Percentiles rank a stretch among this genome's conserved stretches.
These are phyloP conservation scores for Bimuria novae-zelandiae DNA, from an alignment of 2,329 filamentous ascomycete genomes.

Conservation along the genomic window DNA sequence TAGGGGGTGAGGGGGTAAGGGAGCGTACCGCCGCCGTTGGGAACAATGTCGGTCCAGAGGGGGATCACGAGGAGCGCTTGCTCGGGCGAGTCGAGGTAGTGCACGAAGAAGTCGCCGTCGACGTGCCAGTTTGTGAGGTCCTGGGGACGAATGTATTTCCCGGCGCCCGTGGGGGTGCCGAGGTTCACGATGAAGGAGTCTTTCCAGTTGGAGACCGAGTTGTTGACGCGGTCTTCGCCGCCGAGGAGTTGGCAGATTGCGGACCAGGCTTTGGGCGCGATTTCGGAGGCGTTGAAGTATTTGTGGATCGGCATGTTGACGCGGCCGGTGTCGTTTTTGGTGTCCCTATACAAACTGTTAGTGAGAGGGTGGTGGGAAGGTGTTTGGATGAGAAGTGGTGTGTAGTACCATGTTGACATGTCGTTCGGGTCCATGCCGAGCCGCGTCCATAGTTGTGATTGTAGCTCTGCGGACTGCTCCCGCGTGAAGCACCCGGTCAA, in stretches of 20 bases:
- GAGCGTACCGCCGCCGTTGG: conserved; percentile 66
- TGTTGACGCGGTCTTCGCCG: conserved; percentile 53
- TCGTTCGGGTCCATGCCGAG: conserved; percentile 68
- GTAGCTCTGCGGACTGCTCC: conserved; percentile 54
- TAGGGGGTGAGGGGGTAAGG: conserved; percentile 66
- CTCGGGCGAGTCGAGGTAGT: conserved; percentile 72
- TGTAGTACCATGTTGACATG: conserved; percentile 63
- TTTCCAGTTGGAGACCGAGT: conserved; percentile 61
- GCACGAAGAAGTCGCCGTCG: conserved; percentile 73
- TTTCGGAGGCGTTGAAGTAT: conserved; percentile 57
- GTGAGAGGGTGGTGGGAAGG: no score
- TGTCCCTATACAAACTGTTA: conserved; percentile 38
- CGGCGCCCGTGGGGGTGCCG: conserved; percentile 58
- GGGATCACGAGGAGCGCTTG: conserved; percentile 71
- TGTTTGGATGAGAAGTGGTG: background rate
- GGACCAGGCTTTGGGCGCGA: conserved; percentile 69
- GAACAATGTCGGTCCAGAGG: conserved; percentile 66
- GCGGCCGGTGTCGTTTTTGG: conserved; percentile 47
- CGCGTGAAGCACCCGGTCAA: conserved; percentile 58
- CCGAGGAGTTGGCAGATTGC: conserved; percentile 70
- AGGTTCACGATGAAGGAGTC: conserved; percentile 74
- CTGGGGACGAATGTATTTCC: conserved; percentile 56
- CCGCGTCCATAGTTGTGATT: conserved; percentile 63
- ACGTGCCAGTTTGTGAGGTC: conserved; percentile 68
- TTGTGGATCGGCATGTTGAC: conserved; percentile 68